Evolutionary conservation across 2,329 filamentous ascomycete species (phyloP), one percentile per base, ranked within the genome.

Genomic region (Lecanosticta acicola): DNA sequence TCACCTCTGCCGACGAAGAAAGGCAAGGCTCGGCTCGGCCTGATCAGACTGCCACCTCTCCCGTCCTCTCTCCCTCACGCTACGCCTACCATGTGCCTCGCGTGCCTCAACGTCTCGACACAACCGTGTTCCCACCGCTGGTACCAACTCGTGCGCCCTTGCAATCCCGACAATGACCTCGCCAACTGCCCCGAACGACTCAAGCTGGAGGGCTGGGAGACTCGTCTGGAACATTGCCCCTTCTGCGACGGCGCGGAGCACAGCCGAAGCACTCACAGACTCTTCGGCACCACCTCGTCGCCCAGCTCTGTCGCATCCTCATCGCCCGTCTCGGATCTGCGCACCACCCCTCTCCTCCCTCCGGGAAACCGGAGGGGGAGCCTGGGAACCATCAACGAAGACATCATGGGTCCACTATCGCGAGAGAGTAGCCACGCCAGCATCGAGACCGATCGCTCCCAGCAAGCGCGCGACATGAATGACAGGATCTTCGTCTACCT

Each of bases 151-250:
- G 60, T 69, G 26, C 64, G 66, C 32, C 59, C 70, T 36, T 75
- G 72, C 63, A 60, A 59, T 20, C 64, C 68, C 2, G 62, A 63
- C 39, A 66, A 62, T 56, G 70, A 74, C 54, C 69, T 75, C 43
- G 58, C 68, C 57, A 73, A 72, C 59, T 75, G 72, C 56, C 57
- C 64, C 3, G 62, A 64, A 49, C 70, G 68, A 56, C 64, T 75
- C 29, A 64, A 64, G 33, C 64, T 75, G 41, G 65, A 70, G 51
- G 72, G 72, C 41, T 75, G 72, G 72, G 72, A 75, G 59, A 70
- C 66, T 51, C 70, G 71, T 50, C 67, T 65, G 49, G 65, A 70
- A 39, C 64, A 64, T 53, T 75, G 72, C 54, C 72, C 72, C 9
- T 75, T 70, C 66, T 75, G 72, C 59, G 54, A 58, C 48, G 48